Evolutionary conservation across 495 filamentous ascomycete genomes (phyloP), one percentile per base, ranked within the genome.

Genomic region (Apodospora peruviana): DNA sequence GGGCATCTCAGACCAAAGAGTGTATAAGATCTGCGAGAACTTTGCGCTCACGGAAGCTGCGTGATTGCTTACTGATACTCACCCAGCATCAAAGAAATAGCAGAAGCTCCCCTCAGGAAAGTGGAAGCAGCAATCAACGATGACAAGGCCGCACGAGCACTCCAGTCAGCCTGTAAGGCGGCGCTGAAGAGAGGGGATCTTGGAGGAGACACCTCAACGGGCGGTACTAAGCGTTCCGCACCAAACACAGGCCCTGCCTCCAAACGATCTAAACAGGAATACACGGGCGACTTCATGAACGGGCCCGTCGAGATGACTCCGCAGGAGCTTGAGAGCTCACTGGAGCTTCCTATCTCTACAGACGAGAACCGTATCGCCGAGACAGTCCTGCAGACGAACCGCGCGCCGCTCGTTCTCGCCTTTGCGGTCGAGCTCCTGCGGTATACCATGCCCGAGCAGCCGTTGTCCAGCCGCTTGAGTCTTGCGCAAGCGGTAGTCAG

Each of bases 381-480:
- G 9, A 78, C 75, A n/a, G 65, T 76, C 11, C 54, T 94, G 0
- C 65, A 80, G 38, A 91, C 87, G 9, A 94, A 93, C 59, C 72
- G 88, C 29, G 88, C 88, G 11, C 88, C 88, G 5, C 69, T 94
- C 21, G 84, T 91, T 9, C 69, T 94, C 16, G 88, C 88, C 5
- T 93, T 91, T 66, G 85, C 85, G 1, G 77, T 90, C 14, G 76
- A 77, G 49, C 61, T 91, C 43, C 56, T 91, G 39, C 84, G 83
- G 44, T 81, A 84, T 57, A 90, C 88, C 0, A 91, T 88, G 83
- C 86, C 88, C 0, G 81, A 84, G 50, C 88, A 94, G 60, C 88
- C 88, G 3, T 71, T 84, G n/a, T 90, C 85, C 4, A 88, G 87
- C 54, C 74, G 87, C 36, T 65, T 93, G 19, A 91, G 87, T 60